Conservation (phyloP, 1,139 yeast genomes). For the Taphrina populina region DNA sequence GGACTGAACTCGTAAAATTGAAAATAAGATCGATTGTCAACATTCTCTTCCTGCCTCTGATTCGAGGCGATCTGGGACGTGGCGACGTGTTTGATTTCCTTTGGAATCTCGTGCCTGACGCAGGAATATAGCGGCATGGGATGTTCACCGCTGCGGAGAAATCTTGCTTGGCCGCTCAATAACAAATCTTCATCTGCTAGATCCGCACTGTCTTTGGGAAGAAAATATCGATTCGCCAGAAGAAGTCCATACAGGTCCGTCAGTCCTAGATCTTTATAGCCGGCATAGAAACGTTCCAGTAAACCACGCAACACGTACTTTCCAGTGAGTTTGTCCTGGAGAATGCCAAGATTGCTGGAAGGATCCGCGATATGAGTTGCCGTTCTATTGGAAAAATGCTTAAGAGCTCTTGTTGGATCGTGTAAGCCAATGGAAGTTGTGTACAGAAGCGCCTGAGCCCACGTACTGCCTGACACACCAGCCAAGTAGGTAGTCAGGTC, state of each 20-base stretch:
- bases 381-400: slow-evolving; percentile 38
- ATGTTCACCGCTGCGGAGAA: slow-evolving; percentile 37
- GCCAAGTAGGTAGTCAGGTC: slow-evolving; percentile 40
- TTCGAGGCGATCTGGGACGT: slow-evolving; percentile 5
- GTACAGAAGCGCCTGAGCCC: slow-evolving; percentile 40
- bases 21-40: slow-evolving; percentile 36
- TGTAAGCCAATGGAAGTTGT: slow-evolving; percentile 36
- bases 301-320: slow-evolving; percentile 39
- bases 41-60: slow-evolving; percentile 3
- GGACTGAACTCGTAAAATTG: slow-evolving; percentile 41
- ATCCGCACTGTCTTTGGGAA: slow-evolving; percentile 36
- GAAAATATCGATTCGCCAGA: slow-evolving; percentile 39
- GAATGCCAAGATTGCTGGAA: slow-evolving; percentile 36
- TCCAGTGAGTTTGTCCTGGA: slow-evolving; percentile 37
- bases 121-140: slow-evolving; percentile 41
- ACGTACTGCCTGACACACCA: slow-evolving; percentile 41
- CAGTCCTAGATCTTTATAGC: slow-evolving; percentile 36
- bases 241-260: slow-evolving; percentile 40
- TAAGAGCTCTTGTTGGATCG: slow-evolving; percentile 34
- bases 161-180: slow-evolving; percentile 38
- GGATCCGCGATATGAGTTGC: slow-evolving; percentile 39
- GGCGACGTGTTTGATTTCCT: slow-evolving; percentile 19
- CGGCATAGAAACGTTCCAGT: slow-evolving; percentile 36
- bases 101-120: slow-evolving; percentile 40
- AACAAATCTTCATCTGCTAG: slow-evolving; percentile 37